Conservation (phyloP, 805 yeast genomes). For the Sugiyamaella smithiae region DNA sequence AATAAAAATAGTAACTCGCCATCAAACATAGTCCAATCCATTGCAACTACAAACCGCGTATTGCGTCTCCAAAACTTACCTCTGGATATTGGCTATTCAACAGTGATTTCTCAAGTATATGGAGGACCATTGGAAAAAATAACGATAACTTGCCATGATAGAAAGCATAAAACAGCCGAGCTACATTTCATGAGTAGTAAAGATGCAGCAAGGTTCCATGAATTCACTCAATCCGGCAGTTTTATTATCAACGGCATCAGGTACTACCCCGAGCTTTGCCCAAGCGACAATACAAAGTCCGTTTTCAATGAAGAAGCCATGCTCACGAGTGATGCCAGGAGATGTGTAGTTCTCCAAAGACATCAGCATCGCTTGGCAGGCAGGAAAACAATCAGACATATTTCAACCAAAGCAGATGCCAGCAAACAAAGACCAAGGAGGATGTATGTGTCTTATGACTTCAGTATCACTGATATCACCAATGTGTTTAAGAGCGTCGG, state of each 20-base stretch:
- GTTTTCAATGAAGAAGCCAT: neutral
- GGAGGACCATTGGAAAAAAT: constrained; percentile 21
- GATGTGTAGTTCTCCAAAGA: constrained; percentile 2
- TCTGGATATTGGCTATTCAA: neutral
- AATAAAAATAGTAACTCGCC: neutral
- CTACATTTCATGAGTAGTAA: constrained; percentile 17
- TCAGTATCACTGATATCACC: constrained; percentile 16
- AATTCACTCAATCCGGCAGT: constrained; percentile 21
- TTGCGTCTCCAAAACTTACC: neutral
- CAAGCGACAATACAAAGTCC: neutral
- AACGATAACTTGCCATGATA: too few species aligned
- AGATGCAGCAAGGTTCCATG: constrained; percentile 18
- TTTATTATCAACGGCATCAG: constrained; percentile 25
- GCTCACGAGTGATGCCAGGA: neutral
- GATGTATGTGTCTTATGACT: neutral
- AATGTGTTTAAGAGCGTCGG: constrained; percentile 19
- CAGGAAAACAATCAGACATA: too few species aligned
- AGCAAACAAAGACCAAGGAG: neutral
- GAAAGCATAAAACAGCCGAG: too few species aligned
- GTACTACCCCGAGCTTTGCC: constrained; percentile 2
- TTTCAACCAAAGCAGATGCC: neutral
- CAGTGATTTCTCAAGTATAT: constrained; percentile 14
- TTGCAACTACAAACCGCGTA: neutral
- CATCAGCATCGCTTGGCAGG: neutral
- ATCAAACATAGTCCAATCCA: neutral